A percentile compares a stretch with the other conserved stretches of the same genome.
These are phyloP conservation scores for Ramaria sp. DNA, from an alignment of 768 basidiomycete genomes.

Conservation along the genomic window DNA sequence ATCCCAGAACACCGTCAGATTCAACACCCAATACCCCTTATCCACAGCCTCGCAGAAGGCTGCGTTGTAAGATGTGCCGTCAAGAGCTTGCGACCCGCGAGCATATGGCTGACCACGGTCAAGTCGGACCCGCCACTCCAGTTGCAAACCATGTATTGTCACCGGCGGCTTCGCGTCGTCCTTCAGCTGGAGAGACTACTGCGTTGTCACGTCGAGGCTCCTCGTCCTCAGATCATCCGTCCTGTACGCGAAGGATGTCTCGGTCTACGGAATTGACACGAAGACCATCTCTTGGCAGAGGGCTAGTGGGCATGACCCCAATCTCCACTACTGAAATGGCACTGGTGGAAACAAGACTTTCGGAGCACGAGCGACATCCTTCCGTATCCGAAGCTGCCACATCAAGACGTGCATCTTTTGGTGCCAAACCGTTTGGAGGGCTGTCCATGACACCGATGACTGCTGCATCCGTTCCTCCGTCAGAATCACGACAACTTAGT, in stretches of 20 bases:
- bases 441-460: conserved; percentile 8
- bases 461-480: not conserved
- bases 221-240: not conserved
- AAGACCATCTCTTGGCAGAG: conserved; percentile 4
- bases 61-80: conserved; percentile 89
- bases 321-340: not conserved
- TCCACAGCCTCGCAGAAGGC: conserved; percentile 44
- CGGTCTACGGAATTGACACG: not conserved
- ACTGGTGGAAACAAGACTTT: not conserved
- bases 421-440: conserved; percentile 1
- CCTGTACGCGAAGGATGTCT: not conserved
- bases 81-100: conserved; percentile 83
- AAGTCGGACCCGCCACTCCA: conserved; percentile 60
- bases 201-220: not conserved
- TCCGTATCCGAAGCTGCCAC: not conserved
- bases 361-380: not conserved
- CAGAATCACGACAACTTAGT: not conserved
- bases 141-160: conserved; percentile 28
- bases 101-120: conserved; percentile 88
- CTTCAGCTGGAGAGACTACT: conserved; percentile 18
- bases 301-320: not conserved
- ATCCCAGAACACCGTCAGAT: conserved; percentile 53
- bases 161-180: conserved; percentile 36
- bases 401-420: not conserved
- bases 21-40: conserved; percentile 51